Evolutionary conservation across 192 early-diverging fungal species (phyloP).

Genomic region (Dimargaris cristalligena): DNA sequence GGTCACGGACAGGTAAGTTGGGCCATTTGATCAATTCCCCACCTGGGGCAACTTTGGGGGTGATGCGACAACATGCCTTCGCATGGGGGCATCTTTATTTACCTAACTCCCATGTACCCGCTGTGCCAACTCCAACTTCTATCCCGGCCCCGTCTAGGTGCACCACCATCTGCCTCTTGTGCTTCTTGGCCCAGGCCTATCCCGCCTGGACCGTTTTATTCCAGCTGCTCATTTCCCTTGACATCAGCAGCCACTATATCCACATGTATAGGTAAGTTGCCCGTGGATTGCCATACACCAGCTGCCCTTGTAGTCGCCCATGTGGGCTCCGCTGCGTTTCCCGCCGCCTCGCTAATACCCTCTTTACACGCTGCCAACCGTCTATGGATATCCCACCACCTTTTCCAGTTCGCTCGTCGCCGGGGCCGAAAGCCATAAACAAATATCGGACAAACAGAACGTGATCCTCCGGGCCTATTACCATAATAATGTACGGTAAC

Average conservation of each 20-base stretch:
- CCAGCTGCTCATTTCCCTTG: slow-evolving; percentile 80
- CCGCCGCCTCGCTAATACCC: background rate
- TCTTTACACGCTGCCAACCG: background rate
- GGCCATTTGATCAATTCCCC: too few relatives aligned
- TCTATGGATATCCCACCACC: background rate
- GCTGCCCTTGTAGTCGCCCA: background rate
- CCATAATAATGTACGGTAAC: slow-evolving; percentile 69
- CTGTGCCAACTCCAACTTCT: too few relatives aligned
- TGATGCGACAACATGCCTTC: too few relatives aligned
- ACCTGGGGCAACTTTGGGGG: too few relatives aligned
- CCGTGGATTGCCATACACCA: background rate
- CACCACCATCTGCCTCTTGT: slow-evolving; percentile 83
- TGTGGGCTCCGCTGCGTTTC: background rate
- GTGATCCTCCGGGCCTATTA: slow-evolving; percentile 81
- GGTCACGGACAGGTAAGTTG: slow-evolving; percentile 80
- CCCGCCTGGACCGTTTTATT: slow-evolving; percentile 57
- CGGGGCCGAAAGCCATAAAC: slow-evolving; percentile 82
- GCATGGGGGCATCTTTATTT: too few relatives aligned
- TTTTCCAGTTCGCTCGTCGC: slow-evolving; percentile 48
- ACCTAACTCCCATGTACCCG: too few relatives aligned
- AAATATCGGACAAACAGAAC: slow-evolving; percentile 54
- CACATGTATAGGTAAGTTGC: slow-evolving; percentile 81
- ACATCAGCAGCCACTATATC: slow-evolving; percentile 94
- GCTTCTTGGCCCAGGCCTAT: slow-evolving; percentile 59
- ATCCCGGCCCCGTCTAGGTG: slow-evolving; percentile 25